Percentiles rank a stretch among this genome's conserved stretches.
Evolutionary conservation across 2,329 filamentous ascomycete genomes (phyloP).

Genomic region (Claviceps lovelessii): DNA sequence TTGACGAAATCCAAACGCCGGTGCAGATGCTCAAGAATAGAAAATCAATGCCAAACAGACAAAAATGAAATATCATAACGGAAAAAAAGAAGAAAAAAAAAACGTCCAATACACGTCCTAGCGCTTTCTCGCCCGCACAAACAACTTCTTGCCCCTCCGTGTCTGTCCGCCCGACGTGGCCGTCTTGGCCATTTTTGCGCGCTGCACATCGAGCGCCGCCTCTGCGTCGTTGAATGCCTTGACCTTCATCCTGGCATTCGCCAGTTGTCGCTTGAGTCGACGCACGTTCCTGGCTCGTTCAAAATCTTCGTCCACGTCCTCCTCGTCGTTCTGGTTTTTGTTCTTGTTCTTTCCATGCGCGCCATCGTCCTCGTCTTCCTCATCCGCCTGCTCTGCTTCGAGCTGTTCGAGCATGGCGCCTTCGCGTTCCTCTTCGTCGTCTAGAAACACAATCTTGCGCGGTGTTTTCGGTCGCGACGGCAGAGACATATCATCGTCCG

Average conservation of each 20-base stretch:
- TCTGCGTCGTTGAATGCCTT: constrained; percentile 41
- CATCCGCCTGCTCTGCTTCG: constrained; percentile 18
- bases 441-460: constrained; percentile 40
- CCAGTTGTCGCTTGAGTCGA: constrained; percentile 34
- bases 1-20: constrained; percentile 1
- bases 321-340: constrained; percentile 5
- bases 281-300: constrained; percentile 28
- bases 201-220: constrained; percentile 41
- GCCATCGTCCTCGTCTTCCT: constrained; percentile 8
- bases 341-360: constrained; percentile 6
- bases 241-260: constrained; percentile 38
- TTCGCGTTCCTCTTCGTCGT: constrained; percentile 24
- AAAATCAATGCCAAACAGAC: not conserved
- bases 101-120: constrained; percentile 15
- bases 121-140: constrained; percentile 47
- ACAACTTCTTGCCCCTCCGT: constrained; percentile 47
- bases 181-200: constrained; percentile 51
- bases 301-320: constrained; percentile 20
- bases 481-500: constrained; percentile 18
- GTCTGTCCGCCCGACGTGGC: constrained; percentile 44
- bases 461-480: constrained; percentile 16
- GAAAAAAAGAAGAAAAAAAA: not conserved
- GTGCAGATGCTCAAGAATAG: not conserved
- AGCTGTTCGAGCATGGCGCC: constrained; percentile 16
- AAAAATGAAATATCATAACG: not conserved